Base-by-base conservation (phyloP, 768 basidiomycete genomes). In the Phaeolepiota aurea region DNA sequence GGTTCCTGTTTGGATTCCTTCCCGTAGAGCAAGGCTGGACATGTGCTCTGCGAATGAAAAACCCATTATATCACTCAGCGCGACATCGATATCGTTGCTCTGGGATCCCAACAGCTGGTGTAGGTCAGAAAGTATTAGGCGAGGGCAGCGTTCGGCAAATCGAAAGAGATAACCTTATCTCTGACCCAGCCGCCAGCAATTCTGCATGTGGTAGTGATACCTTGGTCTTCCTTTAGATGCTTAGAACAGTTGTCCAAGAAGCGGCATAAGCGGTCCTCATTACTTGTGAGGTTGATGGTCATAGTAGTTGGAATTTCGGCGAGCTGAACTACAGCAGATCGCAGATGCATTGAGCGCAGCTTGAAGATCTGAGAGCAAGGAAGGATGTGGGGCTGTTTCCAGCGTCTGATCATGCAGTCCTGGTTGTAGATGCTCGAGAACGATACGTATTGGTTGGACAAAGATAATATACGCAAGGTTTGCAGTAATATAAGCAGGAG, bases 121-220 rank as follows among this genome's bases (percentile, higher is more conserved):
- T 43, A 35, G 11, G 40, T 41, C 43, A 39, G 37, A 45, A 38
- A 43, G 14, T 15, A 21, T 12, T 15, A 34, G 7, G 33, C 31
- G 41, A 25, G 37, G 19, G 33, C 13, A 36, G 45, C 37, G n/a
- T n/a, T n/a, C n/a, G n/a, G n/a, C 33, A 37, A 18, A 36, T 20
- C 28, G n/a, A 20, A 20, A 28, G 23, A 19, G 37, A 16, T 12
- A 38, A 92, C 94, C 82, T 99, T 99, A 61, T 99, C 96, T 53
- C 96, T 71, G 33, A 98, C 96, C 96, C 96, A 99, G 14, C 96
- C 96, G 13, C 96, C 96, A 9, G 92, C 96, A 35, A 99, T 87
- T 49, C 96, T 74, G 56, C 94, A 94, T 1, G 76, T 71, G 0
- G 78, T 80, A 3, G 61, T 58, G 15, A 78, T 66, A 7, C 69